A percentile compares a stretch with the other conserved stretches of the same genome.
These are phyloP conservation scores for Eutypa lata DNA, from an alignment of 2,329 filamentous ascomycete genomes.

Conservation along the genomic window DNA sequence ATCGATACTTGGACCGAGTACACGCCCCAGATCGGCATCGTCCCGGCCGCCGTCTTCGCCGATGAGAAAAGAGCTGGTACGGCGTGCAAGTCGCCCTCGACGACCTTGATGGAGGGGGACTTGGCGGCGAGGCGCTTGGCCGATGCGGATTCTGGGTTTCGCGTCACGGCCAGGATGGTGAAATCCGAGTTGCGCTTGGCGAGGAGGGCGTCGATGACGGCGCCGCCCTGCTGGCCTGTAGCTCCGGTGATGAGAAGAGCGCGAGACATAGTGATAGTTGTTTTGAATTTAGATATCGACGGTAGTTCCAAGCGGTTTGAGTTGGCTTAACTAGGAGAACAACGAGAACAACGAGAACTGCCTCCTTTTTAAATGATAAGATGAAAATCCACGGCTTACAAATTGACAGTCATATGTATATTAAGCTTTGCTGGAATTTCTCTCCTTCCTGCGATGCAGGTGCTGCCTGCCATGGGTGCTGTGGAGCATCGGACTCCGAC, in stretches of 20 bases:
- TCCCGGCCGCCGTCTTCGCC: slow-evolving; percentile 15
- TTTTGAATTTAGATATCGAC: no score
- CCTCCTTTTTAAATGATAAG: no score
- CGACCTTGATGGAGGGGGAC: slow-evolving; percentile 36
- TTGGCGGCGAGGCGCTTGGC: slow-evolving; percentile 46
- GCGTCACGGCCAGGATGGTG: slow-evolving; percentile 56
- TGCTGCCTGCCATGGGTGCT: no score
- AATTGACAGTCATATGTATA: no score
- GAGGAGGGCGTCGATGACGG: slow-evolving; percentile 40
- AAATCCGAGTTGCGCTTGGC: slow-evolving; percentile 14
- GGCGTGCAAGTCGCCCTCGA: slow-evolving; percentile 54
- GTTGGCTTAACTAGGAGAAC: no score
- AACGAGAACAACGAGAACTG: no score
- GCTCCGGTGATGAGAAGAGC: slow-evolving; percentile 28
- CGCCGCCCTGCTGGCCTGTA: slow-evolving; percentile 46
- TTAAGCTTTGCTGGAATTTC: no score
- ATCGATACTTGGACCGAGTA: slow-evolving; percentile 50
- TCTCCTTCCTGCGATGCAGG: no score
- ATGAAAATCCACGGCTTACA: no score
- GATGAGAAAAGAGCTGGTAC: slow-evolving; percentile 44
- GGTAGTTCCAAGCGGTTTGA: no score
- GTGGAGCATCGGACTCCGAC: no score
- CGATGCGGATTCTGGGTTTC: slow-evolving; percentile 42
- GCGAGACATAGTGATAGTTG: not conserved
- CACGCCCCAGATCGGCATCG: slow-evolving; percentile 51